Evolutionary conservation across 306 rosid species (phyloP), one percentile per base, ranked within the genome.

Genomic region (Albizia julibrissin): DNA sequence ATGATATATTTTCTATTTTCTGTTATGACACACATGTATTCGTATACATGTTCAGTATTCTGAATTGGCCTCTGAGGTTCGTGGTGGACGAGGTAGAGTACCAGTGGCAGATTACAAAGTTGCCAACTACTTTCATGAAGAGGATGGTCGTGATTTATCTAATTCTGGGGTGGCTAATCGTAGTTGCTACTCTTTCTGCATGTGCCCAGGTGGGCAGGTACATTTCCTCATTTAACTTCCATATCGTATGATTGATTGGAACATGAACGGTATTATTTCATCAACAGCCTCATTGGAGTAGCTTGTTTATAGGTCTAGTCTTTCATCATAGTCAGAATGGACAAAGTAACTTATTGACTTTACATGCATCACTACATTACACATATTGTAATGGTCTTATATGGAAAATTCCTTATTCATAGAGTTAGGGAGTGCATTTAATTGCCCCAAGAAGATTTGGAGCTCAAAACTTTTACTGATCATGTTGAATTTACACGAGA

Each of bases 131-230:
- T 82, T 90, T 76, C 87, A 80, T 34, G 77, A 82, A 74, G 87
- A 85, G 69, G 65, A 83, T 56, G 78, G 76, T 27, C 69, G 58
- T 79, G 86, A 68, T 61, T 77, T 86, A 49, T 81, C 87, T 50
- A 44, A 76, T 79, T 81, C 88, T 67, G 83, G 79, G 59, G 84
- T 83, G 74, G 82, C 84, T 71, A 84, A 76, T 81, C 93, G 91
- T 64, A 88, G 93, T 83, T 95, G 99, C 87, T 95, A 95, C 84
- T 95, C 99, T 72, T 95, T 95, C 82, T 95, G 99, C 80, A 95
- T 93, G 99, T 95, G 99, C 85, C 99, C 99, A 19, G 99, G 99
- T 84, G 99, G 99, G 74, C 99, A 95, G 97, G 99, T 93, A 81
- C 52, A 58, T 83, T 64, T 83, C 80, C 74, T 84, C 49, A 67